phyloP scores from a whole-genome alignment of 176 grass and related monocot genomes.

The Carex myosuroides region DNA sequence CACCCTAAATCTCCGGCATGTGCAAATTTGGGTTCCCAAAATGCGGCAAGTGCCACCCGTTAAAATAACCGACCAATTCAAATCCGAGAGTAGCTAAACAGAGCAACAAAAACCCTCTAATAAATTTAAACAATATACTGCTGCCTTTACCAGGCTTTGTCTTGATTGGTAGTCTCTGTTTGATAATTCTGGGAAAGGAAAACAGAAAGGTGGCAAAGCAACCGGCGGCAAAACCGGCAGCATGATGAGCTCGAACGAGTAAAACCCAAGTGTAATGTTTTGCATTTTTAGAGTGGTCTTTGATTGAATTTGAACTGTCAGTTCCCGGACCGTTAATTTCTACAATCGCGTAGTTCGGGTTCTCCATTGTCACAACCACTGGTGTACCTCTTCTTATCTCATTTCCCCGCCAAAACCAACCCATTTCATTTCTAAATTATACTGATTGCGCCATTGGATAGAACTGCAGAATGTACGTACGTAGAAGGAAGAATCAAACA shows the following conservation, averaged over 20 bases:
- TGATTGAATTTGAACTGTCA: conserved; percentile 28
- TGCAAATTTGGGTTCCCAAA: conserved; percentile 37
- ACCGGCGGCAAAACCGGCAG: conserved; percentile 45
- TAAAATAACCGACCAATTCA: conserved; percentile 57
- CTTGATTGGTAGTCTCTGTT: conserved; percentile 45
- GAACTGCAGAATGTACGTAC: neutral
- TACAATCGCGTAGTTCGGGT: conserved; percentile 68
- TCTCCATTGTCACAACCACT: conserved; percentile 80
- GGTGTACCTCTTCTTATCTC: conserved; percentile 30
- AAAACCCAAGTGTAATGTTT: conserved; percentile 86
- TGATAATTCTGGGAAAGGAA: conserved; percentile 39
- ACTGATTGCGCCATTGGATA: neutral
- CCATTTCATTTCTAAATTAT: neutral
- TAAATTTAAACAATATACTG: conserved; percentile 43
- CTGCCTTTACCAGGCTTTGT: conserved; percentile 48
- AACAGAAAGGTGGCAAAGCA: conserved; percentile 40
- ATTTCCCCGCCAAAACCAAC: neutral
- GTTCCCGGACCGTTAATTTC: conserved; percentile 34
- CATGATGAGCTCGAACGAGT: conserved; percentile 62
- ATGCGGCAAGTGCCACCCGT: conserved; percentile 57
- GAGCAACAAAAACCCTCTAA: conserved; percentile 41
- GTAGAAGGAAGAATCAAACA: neutral
- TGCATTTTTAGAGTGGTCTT: conserved; percentile 53
- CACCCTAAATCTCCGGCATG: conserved; percentile 27
- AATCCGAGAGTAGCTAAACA: conserved; percentile 52